Evolutionary conservation across 1,139 yeast genomes (phyloP).

Genomic region (Geotrichum phurueaensis): DNA sequence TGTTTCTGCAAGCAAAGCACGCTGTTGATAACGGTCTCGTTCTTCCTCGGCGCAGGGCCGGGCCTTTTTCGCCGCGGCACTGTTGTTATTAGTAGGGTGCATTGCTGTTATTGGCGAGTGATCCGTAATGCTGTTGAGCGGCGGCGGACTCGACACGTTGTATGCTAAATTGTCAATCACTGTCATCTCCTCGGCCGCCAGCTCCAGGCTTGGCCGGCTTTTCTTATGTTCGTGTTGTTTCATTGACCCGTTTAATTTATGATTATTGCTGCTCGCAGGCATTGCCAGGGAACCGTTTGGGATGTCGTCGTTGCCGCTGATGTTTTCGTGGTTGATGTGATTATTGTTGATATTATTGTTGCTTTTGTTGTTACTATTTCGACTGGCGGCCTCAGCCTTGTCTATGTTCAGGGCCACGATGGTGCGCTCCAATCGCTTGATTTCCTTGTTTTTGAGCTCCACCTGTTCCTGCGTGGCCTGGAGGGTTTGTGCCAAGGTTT

Average conservation of each 20-base stretch:
- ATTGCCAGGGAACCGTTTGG: background rate
- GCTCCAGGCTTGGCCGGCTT: background rate
- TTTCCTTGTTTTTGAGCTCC: background rate
- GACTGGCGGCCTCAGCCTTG: background rate
- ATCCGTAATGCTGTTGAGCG: background rate
- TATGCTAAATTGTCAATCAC: background rate
- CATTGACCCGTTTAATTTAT: background rate
- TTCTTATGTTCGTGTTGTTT: background rate
- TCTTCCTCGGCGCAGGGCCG: background rate
- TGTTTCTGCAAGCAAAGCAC: background rate
- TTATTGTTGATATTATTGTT: background rate
- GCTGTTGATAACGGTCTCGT: background rate
- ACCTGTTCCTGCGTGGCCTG: background rate
- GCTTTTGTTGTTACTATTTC: background rate
- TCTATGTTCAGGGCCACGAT: background rate
- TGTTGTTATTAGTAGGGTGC: background rate
- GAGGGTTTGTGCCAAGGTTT: background rate
- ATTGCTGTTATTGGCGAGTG: background rate
- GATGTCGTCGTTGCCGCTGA: background rate
- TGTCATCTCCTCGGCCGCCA: background rate
- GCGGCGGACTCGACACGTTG: background rate
- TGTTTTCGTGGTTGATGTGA: background rate
- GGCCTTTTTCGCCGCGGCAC: background rate
- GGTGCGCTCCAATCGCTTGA: background rate
- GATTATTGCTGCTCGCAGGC: background rate